Percentiles rank a stretch among this genome's conserved stretches.
These are phyloP conservation scores for Rhododendron kiyosumense DNA, from an alignment of 148 eudicot species.

Conservation along the genomic window DNA sequence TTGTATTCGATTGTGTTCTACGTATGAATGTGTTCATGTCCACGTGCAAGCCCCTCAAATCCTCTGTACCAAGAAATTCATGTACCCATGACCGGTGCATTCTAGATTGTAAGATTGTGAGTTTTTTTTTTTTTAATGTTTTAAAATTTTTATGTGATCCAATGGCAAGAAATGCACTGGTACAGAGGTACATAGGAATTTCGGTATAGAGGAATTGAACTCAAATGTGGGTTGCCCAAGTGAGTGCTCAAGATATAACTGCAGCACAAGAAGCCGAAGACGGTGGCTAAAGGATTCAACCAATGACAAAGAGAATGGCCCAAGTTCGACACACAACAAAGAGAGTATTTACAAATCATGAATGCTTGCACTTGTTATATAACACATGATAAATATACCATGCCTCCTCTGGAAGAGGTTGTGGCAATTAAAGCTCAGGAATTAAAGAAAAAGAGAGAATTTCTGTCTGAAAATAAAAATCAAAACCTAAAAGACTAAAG, in stretches of 20 bases:
- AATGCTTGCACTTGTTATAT: background rate
- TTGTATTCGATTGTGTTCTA: background rate
- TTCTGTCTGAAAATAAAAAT: background rate
- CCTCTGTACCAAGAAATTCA: too few species aligned
- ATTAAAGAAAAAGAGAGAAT: background rate
- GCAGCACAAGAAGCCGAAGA: background rate
- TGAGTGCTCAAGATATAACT: background rate
- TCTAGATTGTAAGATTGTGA: too few species aligned
- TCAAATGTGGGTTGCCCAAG: background rate
- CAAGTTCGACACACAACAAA: background rate
- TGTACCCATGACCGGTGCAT: too few species aligned
- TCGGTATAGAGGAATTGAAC: background rate
- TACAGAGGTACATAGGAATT: too few species aligned
- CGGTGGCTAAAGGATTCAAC: background rate
- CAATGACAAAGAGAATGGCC: background rate
- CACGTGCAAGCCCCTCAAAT: too few species aligned
- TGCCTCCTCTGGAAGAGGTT: constrained; percentile 1
- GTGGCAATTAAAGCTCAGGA: background rate
- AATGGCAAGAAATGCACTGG: too few species aligned
- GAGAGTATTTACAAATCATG: background rate
- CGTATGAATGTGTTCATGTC: background rate
- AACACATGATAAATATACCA: background rate
- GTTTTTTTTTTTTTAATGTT: too few species aligned
- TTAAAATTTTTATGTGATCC: too few species aligned
- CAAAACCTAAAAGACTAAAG: background rate